A percentile compares a stretch with the other conserved stretches of the same genome.
Evolutionary conservation across 1,284 basidiomycete species (phyloP).

Genomic region (Acaromyces ingoldii): DNA sequence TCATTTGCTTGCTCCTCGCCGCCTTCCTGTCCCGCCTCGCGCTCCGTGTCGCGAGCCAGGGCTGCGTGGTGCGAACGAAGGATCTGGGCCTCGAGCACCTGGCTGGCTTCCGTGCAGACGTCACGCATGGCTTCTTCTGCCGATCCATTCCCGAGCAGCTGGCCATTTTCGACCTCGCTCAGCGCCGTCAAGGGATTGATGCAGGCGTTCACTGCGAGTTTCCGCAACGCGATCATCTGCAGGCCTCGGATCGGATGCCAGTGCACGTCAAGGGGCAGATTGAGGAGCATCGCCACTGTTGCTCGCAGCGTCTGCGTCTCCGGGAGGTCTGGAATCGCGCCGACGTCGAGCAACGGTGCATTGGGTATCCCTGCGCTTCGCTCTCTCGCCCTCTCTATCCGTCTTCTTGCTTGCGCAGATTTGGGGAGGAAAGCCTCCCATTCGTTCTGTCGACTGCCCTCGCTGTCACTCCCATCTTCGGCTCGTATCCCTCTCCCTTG

Average conservation of each 20-base stretch:
- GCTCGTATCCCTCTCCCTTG: too few relatives aligned
- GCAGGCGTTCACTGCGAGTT: constrained; percentile 76
- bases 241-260: constrained; percentile 70
- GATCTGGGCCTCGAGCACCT: constrained; percentile 17
- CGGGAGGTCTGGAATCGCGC: constrained; percentile 27
- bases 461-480: too few relatives aligned
- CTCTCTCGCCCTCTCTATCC: background rate
- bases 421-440: too few relatives aligned
- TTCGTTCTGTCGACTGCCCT: too few relatives aligned
- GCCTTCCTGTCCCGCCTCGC: too few relatives aligned
- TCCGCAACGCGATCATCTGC: constrained; percentile 69
- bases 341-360: constrained; percentile 17
- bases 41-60: too few relatives aligned
- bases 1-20: too few relatives aligned
- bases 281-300: constrained; percentile 35
- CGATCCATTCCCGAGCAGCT: constrained; percentile 51
- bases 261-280: constrained; percentile 41
- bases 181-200: constrained; percentile 86
- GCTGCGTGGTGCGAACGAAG: too few relatives aligned
- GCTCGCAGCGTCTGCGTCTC: constrained; percentile 23
- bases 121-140: constrained; percentile 27
- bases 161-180: constrained; percentile 74
- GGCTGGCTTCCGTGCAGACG: constrained; percentile 33
- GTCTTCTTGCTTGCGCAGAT: background rate
- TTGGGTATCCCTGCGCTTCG: background rate